phyloP scores from a whole-genome alignment of 2,329 filamentous ascomycete species.

The Fusarium subtropicale region DNA sequence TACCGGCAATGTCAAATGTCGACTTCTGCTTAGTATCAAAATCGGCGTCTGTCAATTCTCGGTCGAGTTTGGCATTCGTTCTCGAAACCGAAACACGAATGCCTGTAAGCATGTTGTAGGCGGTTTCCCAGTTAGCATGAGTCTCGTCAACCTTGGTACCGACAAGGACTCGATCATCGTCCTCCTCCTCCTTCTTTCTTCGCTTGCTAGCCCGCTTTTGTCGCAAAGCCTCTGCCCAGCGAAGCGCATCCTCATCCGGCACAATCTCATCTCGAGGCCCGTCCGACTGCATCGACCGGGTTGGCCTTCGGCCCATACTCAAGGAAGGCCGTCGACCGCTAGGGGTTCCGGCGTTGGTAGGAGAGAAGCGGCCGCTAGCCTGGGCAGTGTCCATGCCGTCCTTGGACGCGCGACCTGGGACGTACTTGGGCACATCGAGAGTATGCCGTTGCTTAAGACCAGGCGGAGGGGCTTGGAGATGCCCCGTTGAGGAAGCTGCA shows the following conservation, averaged over 20 bases:
- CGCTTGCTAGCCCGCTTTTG: slow-evolving; percentile 92
- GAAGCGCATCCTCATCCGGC: slow-evolving; percentile 88
- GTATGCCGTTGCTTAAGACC: slow-evolving; percentile 85
- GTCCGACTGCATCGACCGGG: slow-evolving; percentile 87
- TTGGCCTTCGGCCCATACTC: slow-evolving; percentile 81
- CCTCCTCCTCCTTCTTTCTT: slow-evolving; percentile 83
- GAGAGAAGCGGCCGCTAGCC: slow-evolving; percentile 86
- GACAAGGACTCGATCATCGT: slow-evolving; percentile 93
- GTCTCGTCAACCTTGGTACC: slow-evolving; percentile 98
- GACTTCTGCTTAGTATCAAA: slow-evolving; percentile 97
- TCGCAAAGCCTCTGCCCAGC: slow-evolving; percentile 93
- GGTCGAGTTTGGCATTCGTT: slow-evolving; percentile 96
- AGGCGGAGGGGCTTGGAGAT: slow-evolving; percentile 61
- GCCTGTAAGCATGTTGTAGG: slow-evolving; percentile 99
- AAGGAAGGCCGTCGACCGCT: slow-evolving; percentile 82
- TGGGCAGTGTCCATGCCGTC: slow-evolving; percentile 76
- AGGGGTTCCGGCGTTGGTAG: slow-evolving; percentile 62
- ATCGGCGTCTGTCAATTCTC: slow-evolving; percentile 88
- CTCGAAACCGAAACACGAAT: slow-evolving; percentile 97
- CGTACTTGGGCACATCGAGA: slow-evolving; percentile 81
- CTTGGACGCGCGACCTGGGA: slow-evolving; percentile 74
- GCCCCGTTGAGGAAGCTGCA: slow-evolving; percentile 61
- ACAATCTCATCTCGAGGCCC: slow-evolving; percentile 83
- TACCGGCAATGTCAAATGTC: slow-evolving; percentile 97
- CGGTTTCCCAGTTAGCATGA: slow-evolving; percentile 96